Percentiles rank a stretch among this genome's conserved stretches.
phyloP scores from a whole-genome alignment of 2,329 filamentous ascomycete genomes.

The Cladophialophora immunda region DNA sequence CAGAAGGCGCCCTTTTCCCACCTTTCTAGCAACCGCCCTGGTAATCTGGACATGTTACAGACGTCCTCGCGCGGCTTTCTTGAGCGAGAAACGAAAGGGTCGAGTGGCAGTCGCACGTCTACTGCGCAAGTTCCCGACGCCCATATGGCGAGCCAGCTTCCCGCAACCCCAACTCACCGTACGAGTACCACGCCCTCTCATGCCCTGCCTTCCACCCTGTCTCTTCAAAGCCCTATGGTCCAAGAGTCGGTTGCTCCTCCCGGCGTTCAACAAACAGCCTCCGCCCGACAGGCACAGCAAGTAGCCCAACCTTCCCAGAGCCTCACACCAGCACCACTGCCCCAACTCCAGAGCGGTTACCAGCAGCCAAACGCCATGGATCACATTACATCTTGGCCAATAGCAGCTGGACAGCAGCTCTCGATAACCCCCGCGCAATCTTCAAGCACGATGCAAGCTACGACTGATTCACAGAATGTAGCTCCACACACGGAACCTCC shows the following conservation, averaged over 20 bases:
- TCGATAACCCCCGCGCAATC: neutral
- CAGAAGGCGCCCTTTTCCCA: conserved; percentile 23
- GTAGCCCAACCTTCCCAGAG: neutral
- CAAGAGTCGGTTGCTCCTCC: neutral
- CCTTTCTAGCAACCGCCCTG: neutral
- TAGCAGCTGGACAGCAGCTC: neutral
- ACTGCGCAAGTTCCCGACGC: no score
- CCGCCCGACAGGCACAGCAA: neutral
- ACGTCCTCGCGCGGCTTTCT: conserved; percentile 15
- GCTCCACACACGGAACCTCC: neutral
- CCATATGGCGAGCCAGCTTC: neutral
- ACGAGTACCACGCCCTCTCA: neutral
- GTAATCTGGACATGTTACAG: conserved; percentile 1
- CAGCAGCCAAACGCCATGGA: no score
- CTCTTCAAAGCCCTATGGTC: neutral
- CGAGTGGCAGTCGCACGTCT: neutral
- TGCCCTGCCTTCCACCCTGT: neutral
- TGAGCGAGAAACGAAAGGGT: neutral
- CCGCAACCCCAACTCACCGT: neutral
- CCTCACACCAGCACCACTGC: neutral
- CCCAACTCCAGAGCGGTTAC: neutral
- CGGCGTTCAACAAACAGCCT: neutral
- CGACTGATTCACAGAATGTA: neutral
- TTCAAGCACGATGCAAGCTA: neutral
- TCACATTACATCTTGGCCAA: no score